phyloP scores from a whole-genome alignment of 2,329 filamentous ascomycete species.

The Metarhizium album region DNA sequence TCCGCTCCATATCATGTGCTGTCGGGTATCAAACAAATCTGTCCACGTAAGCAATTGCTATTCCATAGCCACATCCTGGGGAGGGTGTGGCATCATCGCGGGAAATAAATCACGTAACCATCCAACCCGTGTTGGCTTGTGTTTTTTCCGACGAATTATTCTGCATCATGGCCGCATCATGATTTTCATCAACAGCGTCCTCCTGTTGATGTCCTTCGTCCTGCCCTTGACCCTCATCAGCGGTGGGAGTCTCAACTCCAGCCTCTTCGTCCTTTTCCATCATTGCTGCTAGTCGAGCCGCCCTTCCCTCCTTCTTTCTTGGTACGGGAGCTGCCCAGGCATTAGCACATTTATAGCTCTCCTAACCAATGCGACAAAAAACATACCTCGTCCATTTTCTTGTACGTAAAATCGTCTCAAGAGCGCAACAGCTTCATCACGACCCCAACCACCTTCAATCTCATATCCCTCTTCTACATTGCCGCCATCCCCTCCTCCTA shows the following conservation, averaged over 20 bases:
- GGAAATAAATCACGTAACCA: background rate
- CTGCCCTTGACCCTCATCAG: background rate
- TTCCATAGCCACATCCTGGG: no score
- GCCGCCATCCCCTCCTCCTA: constrained; percentile 42
- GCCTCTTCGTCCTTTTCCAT: constrained; percentile 31
- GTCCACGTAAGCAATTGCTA: background rate
- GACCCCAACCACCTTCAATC: constrained; percentile 76
- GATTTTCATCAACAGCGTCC: background rate
- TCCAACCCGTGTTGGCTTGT: background rate
- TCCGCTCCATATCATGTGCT: background rate
- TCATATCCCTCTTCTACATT: constrained; percentile 71
- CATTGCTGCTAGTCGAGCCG: constrained; percentile 41
- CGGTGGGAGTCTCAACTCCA: background rate
- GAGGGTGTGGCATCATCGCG: no score
- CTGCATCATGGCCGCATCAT: background rate
- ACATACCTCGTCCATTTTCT: constrained; percentile 81
- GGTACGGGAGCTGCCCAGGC: constrained; percentile 33
- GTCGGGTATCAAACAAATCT: background rate
- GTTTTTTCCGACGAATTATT: background rate
- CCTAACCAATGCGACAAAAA: background rate
- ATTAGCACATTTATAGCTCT: constrained; percentile 10
- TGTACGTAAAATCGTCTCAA: constrained; percentile 94
- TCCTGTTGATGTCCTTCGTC: background rate
- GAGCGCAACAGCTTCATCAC: constrained; percentile 87
- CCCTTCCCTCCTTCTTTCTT: constrained; percentile 44